Conservation (phyloP, 192 early-diverging fungal genomes). For the Podila horticola region DNA sequence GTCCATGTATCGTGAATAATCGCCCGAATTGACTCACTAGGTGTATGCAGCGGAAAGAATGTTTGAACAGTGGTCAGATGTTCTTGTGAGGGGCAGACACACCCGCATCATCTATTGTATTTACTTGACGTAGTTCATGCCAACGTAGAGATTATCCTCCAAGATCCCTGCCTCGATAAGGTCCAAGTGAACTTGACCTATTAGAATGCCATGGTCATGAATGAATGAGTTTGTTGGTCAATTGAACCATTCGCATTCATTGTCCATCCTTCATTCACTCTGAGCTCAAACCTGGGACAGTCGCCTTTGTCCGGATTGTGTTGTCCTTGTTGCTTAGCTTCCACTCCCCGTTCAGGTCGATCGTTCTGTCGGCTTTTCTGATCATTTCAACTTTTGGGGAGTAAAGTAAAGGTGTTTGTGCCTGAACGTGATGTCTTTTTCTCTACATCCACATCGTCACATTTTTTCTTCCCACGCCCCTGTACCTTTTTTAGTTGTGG, state of each 20-base stretch:
- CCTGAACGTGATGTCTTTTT: too few relatives aligned
- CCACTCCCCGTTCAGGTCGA: conserved; percentile 35
- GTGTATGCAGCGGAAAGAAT: not conserved
- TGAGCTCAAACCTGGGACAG: conserved; percentile 20
- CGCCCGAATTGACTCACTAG: conserved; percentile 18
- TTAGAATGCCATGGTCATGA: too few relatives aligned
- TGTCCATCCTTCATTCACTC: too few relatives aligned
- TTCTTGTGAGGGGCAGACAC: too few relatives aligned
- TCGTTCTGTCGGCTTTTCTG: not conserved
- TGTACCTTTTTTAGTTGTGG: too few relatives aligned
- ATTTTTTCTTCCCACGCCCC: too few relatives aligned
- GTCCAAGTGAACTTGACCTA: conserved; percentile 44
- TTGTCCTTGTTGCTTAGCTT: conserved; percentile 5
- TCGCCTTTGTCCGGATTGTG: conserved; percentile 5
- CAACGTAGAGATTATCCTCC: conserved; percentile 24
- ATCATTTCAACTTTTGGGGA: not conserved
- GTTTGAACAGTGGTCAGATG: too few relatives aligned
- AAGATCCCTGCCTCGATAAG: conserved; percentile 24
- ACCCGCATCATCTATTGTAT: not conserved
- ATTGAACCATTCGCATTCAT: not conserved
- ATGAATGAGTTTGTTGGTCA: too few relatives aligned
- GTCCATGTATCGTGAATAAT: conserved; percentile 24
- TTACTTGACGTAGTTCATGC: conserved; percentile 47
- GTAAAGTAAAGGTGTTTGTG: not conserved
- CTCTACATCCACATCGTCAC: too few relatives aligned